Conservation (phyloP, 164 flowering plant genomes). For the Echeveria elegans region DNA sequence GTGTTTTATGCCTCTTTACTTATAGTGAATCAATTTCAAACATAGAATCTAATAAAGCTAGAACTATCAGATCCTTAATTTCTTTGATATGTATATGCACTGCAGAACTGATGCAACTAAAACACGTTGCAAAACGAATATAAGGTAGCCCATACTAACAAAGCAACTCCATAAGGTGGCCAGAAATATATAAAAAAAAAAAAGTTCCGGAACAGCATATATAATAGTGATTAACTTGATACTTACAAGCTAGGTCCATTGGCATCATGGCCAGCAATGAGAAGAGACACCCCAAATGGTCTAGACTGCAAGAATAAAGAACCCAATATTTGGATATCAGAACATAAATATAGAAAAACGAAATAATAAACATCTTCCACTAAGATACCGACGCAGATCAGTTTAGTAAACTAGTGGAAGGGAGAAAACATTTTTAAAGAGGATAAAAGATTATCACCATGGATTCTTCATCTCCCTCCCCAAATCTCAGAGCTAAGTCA, state of each 20-base stretch:
- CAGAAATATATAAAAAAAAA: too few relatives aligned
- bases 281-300: conserved; percentile 97
- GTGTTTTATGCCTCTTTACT: background rate
- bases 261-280: conserved; percentile 98
- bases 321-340: background rate
- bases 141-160: background rate
- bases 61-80: background rate
- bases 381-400: background rate
- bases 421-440: background rate
- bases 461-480: conserved; percentile 26
- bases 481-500: too few relatives aligned
- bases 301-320: conserved; percentile 68
- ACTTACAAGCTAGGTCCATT: conserved; percentile 97
- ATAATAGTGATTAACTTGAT: background rate
- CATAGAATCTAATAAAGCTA: background rate
- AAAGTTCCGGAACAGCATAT: background rate
- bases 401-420: background rate
- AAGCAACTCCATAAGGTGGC: too few relatives aligned
- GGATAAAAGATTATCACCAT: conserved; percentile 45
- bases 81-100: background rate
- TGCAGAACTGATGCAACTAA: background rate
- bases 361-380: too few relatives aligned
- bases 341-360: background rate
- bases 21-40: too few relatives aligned
- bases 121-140: background rate